phyloP scores from a whole-genome alignment of 164 flowering plant species.

The Umbilicus rupestris region DNA sequence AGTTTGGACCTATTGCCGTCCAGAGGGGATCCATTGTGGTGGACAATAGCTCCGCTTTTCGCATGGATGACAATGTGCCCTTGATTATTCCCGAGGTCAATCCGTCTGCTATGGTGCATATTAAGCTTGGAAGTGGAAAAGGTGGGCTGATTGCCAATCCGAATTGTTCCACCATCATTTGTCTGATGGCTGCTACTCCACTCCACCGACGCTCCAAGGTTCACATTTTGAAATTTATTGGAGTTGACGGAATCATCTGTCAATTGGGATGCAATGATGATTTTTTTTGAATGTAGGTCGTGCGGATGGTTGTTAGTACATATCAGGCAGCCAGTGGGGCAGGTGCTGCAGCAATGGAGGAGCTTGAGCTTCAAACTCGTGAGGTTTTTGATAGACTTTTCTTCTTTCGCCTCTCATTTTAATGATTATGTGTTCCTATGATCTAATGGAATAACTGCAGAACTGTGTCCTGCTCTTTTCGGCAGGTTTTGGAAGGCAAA shows the following conservation, averaged over 20 bases:
- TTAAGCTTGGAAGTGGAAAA: constrained; percentile 56
- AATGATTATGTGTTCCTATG: background rate
- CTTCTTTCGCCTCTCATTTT: constrained; percentile 6
- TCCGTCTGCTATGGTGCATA: constrained; percentile 74
- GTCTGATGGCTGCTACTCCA: constrained; percentile 96
- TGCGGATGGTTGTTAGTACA: constrained; percentile 96
- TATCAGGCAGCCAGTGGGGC: constrained; percentile 99
- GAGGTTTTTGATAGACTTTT: constrained; percentile 46
- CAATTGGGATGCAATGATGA: background rate
- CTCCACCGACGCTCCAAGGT: constrained; percentile 94
- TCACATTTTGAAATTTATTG: background rate
- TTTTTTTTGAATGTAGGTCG: constrained; percentile 37
- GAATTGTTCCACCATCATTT: constrained; percentile 97
- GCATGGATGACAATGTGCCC: constrained; percentile 81
- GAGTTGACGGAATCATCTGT: background rate
- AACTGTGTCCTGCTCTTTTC: background rate
- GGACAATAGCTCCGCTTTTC: constrained; percentile 93
- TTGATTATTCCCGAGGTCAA: constrained; percentile 92
- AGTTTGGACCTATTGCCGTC: constrained; percentile 80
- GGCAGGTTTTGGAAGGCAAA: constrained; percentile 80
- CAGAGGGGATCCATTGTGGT: constrained; percentile 67
- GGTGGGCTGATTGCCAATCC: constrained; percentile 94
- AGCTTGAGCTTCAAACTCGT: constrained; percentile 87
- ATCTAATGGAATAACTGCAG: background rate
- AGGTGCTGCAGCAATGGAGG: constrained; percentile 99